Base-by-base conservation (phyloP, 2,329 filamentous ascomycete species). In the Exophiala oligosperma region DNA sequence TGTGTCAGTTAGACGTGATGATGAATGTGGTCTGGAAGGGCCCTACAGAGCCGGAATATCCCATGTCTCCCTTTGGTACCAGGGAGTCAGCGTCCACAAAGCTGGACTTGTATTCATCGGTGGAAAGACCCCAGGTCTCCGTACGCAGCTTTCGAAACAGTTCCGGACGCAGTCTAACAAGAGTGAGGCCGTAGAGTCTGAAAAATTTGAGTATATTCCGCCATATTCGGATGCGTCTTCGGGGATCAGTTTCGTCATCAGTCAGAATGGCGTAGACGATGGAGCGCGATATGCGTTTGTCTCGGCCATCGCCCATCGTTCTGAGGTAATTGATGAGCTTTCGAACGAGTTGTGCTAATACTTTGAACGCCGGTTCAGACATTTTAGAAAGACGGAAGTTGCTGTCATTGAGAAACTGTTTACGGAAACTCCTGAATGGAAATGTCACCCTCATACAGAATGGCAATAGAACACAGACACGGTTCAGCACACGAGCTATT, bases 21-120 rank as follows among this genome's bases (percentile, higher is more conserved):
- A 9, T 46, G 7, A 4, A 8, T 9, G 21, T 46, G 40, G 46
- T 17, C 28, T n/a, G 14, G 9, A 32, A 37, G 62, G 70, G 17
- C 71, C 84, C 80, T 23, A 61, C 59, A 28, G 87, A 90, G 49
- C 89, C 89, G 28, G 86, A 89, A 69, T 89, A 90, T 2, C 88
- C 88, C 72, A 91, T 78, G 67, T 90, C 86, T 1, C 86, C 87
- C 60, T 88, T 81, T 1, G 85, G 71, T 1, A 80, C 72, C 32
- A 90, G 73, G 0, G 75, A 71, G 54, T 70, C 71, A 44, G 69
- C 72, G 61, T 73, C 73, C 55, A 70, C 73, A 65, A 87, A 86
- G 62, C 79, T 83, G 28, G 76, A 76, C 11, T 71, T 73, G 62
- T 86, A 87, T 23, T 80, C 79, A 9, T 79, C 74, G 57, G 84